phyloP scores from a whole-genome alignment of 176 grass and related monocot genomes.

The Lolium multiflorum region DNA sequence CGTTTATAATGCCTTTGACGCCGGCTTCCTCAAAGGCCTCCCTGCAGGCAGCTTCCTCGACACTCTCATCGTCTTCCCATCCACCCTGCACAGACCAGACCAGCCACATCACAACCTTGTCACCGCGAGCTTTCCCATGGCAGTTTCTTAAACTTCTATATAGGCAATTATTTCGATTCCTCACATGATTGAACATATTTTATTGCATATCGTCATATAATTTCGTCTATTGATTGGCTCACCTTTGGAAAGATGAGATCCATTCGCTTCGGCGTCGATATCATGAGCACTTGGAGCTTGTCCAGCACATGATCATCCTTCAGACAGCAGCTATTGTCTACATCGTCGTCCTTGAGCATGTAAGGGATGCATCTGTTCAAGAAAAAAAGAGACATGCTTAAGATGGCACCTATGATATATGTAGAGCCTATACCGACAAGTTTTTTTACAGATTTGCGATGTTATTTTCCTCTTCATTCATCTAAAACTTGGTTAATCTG shows the following conservation, averaged over 20 bases:
- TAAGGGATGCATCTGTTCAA: constrained; percentile 62
- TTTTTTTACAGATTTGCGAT: neutral
- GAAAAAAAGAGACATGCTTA: neutral
- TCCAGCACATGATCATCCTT: constrained; percentile 42
- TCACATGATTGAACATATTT: constrained; percentile 14
- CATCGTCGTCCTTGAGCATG: constrained; percentile 34
- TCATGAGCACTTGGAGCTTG: constrained; percentile 81
- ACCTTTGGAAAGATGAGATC: constrained; percentile 92
- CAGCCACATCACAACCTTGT: constrained; percentile 27
- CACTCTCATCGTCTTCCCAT: constrained; percentile 85
- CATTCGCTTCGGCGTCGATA: constrained; percentile 64
- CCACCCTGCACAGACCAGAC: constrained; percentile 59
- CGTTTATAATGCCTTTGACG: constrained; percentile 69
- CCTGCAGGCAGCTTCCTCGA: constrained; percentile 70
- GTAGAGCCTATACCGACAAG: no score
- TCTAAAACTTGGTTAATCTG: neutral
- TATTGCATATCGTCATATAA: constrained; percentile 5
- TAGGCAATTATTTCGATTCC: constrained; percentile 25
- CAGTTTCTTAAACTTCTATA: neutral
- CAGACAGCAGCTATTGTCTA: constrained; percentile 1
- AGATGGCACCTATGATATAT: neutral
- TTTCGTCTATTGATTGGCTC: constrained; percentile 7
- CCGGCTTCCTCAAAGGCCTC: constrained; percentile 91
- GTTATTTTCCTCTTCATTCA: neutral
- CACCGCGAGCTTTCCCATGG: constrained; percentile 30